Percentiles rank a stretch among this genome's conserved stretches.
These are phyloP conservation scores for Linnemannia hyalina DNA, from an alignment of 192 early-diverging fungal genomes.

Conservation along the genomic window DNA sequence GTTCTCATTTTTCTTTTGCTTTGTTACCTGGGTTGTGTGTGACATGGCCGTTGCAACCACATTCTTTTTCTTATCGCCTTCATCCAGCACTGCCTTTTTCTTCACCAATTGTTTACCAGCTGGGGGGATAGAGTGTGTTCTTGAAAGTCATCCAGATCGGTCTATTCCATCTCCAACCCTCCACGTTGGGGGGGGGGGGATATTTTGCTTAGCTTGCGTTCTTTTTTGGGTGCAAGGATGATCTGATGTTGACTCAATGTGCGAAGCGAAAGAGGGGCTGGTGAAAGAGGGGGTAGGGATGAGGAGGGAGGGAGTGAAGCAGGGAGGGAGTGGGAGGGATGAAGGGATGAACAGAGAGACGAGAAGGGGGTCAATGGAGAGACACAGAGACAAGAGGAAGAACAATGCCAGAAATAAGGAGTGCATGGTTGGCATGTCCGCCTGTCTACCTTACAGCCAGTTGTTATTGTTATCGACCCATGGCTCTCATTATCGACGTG, in stretches of 20 bases:
- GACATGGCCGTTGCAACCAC: neutral
- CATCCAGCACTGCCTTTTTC: slow-evolving; percentile 1
- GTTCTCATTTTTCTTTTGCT: neutral
- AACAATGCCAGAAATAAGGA: slow-evolving; percentile 9
- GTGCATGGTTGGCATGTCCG: slow-evolving; percentile 1
- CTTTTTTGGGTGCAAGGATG: neutral
- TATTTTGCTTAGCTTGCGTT: neutral
- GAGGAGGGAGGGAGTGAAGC: neutral
- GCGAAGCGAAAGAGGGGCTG: neutral
- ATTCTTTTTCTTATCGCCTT: neutral
- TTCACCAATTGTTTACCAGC: neutral
- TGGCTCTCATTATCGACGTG: neutral
- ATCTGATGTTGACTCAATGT: neutral
- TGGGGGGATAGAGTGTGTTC: neutral
- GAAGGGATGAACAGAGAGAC: neutral
- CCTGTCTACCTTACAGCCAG: neutral
- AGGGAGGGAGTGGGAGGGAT: neutral
- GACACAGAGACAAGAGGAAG: neutral
- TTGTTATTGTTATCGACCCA: neutral
- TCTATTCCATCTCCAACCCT: neutral
- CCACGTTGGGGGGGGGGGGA: neutral
- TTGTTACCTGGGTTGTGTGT: neutral
- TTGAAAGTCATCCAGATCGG: neutral
- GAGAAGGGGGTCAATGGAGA: neutral
- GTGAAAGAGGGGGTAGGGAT: neutral